These are phyloP conservation scores for Fraxinus americana DNA, from an alignment of 257 asterid species.

Conservation along the genomic window DNA sequence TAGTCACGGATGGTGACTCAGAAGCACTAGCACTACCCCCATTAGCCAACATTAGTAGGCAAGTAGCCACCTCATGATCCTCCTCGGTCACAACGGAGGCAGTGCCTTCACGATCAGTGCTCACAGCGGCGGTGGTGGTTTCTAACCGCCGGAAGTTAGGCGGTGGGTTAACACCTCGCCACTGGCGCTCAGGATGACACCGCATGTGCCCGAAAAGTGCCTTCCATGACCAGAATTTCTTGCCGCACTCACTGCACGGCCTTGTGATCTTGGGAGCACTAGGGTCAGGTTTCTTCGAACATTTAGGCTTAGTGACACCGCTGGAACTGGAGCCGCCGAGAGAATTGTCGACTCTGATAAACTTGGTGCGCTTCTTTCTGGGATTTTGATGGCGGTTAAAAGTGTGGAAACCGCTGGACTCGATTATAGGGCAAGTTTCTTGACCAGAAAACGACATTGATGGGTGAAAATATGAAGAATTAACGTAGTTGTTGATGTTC, in stretches of 20 bases:
- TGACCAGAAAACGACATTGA: neutral
- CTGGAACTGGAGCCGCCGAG: neutral
- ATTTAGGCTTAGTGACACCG: conserved; percentile 31
- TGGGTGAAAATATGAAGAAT: conserved; percentile 17
- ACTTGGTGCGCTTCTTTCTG: conserved; percentile 55
- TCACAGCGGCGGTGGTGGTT: neutral
- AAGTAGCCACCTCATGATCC: conserved; percentile 64
- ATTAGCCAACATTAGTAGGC: conserved; percentile 59
- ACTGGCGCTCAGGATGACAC: conserved; percentile 93
- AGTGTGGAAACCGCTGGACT: neutral
- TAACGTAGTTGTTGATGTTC: conserved; percentile 4
- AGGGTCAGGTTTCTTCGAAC: conserved; percentile 50
- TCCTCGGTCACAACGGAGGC: conserved; percentile 37
- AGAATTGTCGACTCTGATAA: conserved; percentile 25
- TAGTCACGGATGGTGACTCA: conserved; percentile 27
- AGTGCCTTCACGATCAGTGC: conserved; percentile 7
- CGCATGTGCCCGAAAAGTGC: conserved; percentile 99
- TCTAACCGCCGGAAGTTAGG: conserved; percentile 29
- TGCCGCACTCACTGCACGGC: conserved; percentile 87
- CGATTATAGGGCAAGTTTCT: neutral
- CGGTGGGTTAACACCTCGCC: conserved; percentile 92
- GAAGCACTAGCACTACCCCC: conserved; percentile 27
- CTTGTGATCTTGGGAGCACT: conserved; percentile 57
- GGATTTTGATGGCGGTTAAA: conserved; percentile 37
- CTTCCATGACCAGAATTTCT: conserved; percentile 74